phyloP scores from a whole-genome alignment of 2,329 filamentous ascomycete genomes.

The Pestalotiopsis sp. region DNA sequence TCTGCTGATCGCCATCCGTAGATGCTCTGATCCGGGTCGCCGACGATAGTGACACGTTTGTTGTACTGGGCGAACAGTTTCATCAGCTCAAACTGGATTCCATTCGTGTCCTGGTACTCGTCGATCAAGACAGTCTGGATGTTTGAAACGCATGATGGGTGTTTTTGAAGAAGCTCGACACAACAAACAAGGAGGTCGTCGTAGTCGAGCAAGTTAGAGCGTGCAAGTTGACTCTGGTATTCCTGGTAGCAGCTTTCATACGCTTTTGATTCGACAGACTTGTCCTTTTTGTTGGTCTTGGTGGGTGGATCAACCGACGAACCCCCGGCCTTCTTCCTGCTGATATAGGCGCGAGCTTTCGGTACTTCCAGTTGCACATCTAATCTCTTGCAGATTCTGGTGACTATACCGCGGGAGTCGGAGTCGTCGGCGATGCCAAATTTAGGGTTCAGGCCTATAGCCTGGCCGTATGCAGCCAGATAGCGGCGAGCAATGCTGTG shows the following conservation, averaged over 20 bases:
- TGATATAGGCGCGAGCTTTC: conserved; percentile 75
- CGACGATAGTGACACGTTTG: conserved; percentile 87
- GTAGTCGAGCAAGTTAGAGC: conserved; percentile 87
- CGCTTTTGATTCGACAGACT: conserved; percentile 60
- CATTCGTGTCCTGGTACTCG: conserved; percentile 97
- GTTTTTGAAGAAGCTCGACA: conserved; percentile 72
- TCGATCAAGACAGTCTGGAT: conserved; percentile 92
- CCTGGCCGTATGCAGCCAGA: conserved; percentile 78
- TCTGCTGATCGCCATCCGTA: conserved; percentile 96
- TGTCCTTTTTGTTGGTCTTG: conserved; percentile 46
- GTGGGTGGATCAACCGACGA: conserved; percentile 35
- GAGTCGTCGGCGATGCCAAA: conserved; percentile 90
- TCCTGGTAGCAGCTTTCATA: conserved; percentile 65
- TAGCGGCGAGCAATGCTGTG: conserved; percentile 91
- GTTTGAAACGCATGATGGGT: conserved; percentile 83
- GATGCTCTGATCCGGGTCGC: conserved; percentile 96
- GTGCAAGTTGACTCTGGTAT: conserved; percentile 76
- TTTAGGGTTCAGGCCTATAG: conserved; percentile 79
- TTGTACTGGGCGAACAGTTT: conserved; percentile 75
- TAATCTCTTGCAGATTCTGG: conserved; percentile 79
- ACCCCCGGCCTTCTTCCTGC: conserved; percentile 64
- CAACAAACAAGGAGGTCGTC: conserved; percentile 89
- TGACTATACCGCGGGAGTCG: conserved; percentile 79
- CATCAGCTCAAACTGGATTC: conserved; percentile 95
- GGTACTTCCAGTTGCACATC: conserved; percentile 70